phyloP scores from a whole-genome alignment of 2,329 filamentous ascomycete species.

The Chaetomium globosum region DNA sequence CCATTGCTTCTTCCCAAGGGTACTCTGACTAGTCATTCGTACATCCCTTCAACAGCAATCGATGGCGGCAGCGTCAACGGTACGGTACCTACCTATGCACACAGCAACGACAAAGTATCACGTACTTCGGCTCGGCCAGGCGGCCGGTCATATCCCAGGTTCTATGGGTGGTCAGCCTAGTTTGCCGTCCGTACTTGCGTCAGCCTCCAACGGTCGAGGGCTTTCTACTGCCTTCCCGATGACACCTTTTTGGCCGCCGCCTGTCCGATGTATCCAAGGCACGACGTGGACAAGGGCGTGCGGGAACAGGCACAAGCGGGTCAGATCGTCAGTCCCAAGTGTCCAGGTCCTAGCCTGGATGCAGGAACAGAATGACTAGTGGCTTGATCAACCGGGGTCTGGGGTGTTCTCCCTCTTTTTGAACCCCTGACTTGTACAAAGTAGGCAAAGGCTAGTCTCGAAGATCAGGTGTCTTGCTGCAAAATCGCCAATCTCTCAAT shows the following conservation, averaged over 20 bases:
- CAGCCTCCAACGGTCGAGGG: conserved; percentile 14
- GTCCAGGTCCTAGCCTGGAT: neutral
- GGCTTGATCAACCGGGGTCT: conserved; percentile 1
- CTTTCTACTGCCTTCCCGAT: neutral
- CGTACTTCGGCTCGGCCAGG: conserved; percentile 29
- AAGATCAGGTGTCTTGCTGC: neutral
- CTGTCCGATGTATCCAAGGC: conserved; percentile 4
- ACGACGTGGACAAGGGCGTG: conserved; percentile 9
- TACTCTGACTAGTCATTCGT: neutral
- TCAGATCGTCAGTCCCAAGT: neutral
- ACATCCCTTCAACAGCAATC: neutral
- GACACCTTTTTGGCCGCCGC: conserved; percentile 1
- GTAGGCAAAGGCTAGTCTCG: conserved; percentile 15
- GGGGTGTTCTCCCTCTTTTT: neutral
- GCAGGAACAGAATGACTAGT: conserved; percentile 15
- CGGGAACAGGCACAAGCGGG: conserved; percentile 1
- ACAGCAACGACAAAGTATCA: conserved; percentile 11
- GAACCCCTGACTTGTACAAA: conserved; percentile 18
- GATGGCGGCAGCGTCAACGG: neutral
- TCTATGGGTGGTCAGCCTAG: conserved; percentile 30
- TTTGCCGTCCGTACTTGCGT: conserved; percentile 28
- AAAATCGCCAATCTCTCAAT: neutral
- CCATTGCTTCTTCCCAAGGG: conserved; percentile 13
- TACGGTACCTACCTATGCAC: neutral
- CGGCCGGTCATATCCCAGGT: conserved; percentile 32